Conservation (phyloP, 164 flowering plant species). For the Platanus orientalis region DNA sequence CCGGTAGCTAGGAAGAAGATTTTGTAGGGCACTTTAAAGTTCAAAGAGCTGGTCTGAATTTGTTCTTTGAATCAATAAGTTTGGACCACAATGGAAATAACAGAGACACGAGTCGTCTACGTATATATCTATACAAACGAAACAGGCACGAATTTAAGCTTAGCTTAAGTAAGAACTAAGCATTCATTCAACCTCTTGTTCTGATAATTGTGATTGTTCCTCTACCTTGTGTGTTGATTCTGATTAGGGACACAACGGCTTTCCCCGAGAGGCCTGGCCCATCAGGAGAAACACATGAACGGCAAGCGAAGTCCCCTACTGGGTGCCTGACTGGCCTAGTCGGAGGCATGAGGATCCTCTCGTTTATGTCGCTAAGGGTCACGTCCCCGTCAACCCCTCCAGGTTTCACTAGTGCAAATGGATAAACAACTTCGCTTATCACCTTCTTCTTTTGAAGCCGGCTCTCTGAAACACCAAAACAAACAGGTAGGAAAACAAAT, state of each 20-base stretch:
- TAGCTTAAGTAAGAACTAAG: too few relatives aligned
- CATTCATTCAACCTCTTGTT: slow-evolving; percentile 28
- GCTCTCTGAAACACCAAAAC: neutral
- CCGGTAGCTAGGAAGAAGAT: too few relatives aligned
- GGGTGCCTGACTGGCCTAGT: slow-evolving; percentile 34
- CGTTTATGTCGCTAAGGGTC: slow-evolving; percentile 35
- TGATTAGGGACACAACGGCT: slow-evolving; percentile 35
- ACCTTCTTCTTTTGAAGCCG: slow-evolving; percentile 9
- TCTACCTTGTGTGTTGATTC: slow-evolving; percentile 36
- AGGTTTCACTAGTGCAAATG: slow-evolving; percentile 39
- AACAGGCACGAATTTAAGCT: too few relatives aligned
- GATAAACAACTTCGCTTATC: slow-evolving; percentile 25
- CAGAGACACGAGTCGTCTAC: too few relatives aligned
- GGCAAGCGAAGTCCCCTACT: slow-evolving; percentile 30
- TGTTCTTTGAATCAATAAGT: too few relatives aligned
- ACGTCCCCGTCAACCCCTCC: slow-evolving; percentile 34
- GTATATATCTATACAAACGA: too few relatives aligned
- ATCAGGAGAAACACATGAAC: slow-evolving; percentile 10
- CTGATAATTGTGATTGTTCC: slow-evolving; percentile 41
- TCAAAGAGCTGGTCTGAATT: too few relatives aligned
- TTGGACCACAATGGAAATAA: too few relatives aligned
- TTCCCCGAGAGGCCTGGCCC: slow-evolving; percentile 33
- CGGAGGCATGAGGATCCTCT: slow-evolving; percentile 34
- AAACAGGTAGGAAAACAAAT: too few relatives aligned
- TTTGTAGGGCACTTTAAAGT: too few relatives aligned